Evolutionary conservation across 2,329 filamentous ascomycete genomes (phyloP), one percentile per base, ranked within the genome.

Genomic region (Coleophoma cylindrospora): DNA sequence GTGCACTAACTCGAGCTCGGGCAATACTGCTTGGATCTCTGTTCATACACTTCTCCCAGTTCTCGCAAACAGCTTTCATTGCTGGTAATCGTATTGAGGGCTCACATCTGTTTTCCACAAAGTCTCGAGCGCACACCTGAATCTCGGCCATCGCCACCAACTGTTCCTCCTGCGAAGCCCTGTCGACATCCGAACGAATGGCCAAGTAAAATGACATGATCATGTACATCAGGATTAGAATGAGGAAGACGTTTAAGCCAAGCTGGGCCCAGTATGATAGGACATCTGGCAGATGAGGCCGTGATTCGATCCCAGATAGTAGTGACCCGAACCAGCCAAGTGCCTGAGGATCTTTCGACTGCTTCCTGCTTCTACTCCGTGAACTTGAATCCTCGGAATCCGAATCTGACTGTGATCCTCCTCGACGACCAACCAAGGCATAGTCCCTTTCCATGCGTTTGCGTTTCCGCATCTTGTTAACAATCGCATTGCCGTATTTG

Each of bases 21-120:
- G 89, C 91, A 50, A 96, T 83, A 50, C 83, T 82, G 41, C 84
- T 77, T 0, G 91, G 85, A 62, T 96, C 89, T 57, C 86, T 82
- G 57, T 85, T 83, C 89, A 96, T 96, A 69, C 94, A 97, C 33
- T 81, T 74, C 56, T 86, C 83, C 92, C 92, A 97, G 54, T 85
- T 80, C 34, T 83, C 79, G 66, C 94, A 99, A 4, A 86, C 72
- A 0, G 70, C 70, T 54, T 86, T 80, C 59, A 97, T 74, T 0
- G 87, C 89, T 0, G 91, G 92, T 3, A 87, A 70, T 13, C 86
- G 79, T 15, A 78, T 78, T 3, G 79, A 75, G 0, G 77, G 80
- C 1, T 77, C 79, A 66, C 94, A 99, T 36, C 77, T 75, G 62
- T 99, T 99, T 44, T 83, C 76, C 2, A 77, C 72, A 67, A 87